These are phyloP conservation scores for Ottelia alismoides DNA, from an alignment of 106 monocot genomes.

Conservation along the genomic window DNA sequence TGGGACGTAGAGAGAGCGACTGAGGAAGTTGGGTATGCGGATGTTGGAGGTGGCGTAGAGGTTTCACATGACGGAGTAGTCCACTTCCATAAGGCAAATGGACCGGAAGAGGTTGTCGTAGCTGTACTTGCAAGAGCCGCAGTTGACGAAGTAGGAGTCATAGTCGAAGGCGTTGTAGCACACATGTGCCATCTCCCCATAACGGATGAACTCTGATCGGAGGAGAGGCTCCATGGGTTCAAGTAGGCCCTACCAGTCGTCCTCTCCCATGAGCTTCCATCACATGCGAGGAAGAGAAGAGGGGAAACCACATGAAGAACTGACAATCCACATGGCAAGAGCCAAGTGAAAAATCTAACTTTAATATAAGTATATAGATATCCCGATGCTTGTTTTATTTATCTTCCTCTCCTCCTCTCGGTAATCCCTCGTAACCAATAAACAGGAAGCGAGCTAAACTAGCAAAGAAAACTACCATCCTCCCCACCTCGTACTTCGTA, in stretches of 20 bases:
- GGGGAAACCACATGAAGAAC: too few relatives aligned
- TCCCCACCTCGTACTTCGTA: too few relatives aligned
- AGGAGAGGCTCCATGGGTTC: constrained; percentile 83
- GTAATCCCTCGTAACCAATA: too few relatives aligned
- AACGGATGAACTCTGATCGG: constrained; percentile 73
- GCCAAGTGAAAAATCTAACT: too few relatives aligned
- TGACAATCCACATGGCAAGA: too few relatives aligned
- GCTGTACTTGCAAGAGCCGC: constrained; percentile 62
- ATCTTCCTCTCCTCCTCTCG: too few relatives aligned
- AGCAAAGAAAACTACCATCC: too few relatives aligned
- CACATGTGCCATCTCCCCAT: constrained; percentile 82
- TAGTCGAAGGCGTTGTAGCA: constrained; percentile 90
- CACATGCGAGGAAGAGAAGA: constrained; percentile 34
- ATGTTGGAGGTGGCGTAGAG: constrained; percentile 81
- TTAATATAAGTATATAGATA: too few relatives aligned
- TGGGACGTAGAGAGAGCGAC: constrained; percentile 13
- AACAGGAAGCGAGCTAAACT: too few relatives aligned
- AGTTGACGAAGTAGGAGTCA: constrained; percentile 54
- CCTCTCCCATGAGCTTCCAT: constrained; percentile 53
- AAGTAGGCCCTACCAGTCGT: constrained; percentile 68
- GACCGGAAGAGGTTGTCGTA: constrained; percentile 38
- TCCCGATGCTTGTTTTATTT: too few relatives aligned
- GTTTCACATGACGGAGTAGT: constrained; percentile 55
- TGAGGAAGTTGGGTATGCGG: constrained; percentile 53
- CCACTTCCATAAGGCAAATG: constrained; percentile 20